Base-by-base conservation (phyloP, 1,284 basidiomycete genomes). In the Ustilago sp. region DNA sequence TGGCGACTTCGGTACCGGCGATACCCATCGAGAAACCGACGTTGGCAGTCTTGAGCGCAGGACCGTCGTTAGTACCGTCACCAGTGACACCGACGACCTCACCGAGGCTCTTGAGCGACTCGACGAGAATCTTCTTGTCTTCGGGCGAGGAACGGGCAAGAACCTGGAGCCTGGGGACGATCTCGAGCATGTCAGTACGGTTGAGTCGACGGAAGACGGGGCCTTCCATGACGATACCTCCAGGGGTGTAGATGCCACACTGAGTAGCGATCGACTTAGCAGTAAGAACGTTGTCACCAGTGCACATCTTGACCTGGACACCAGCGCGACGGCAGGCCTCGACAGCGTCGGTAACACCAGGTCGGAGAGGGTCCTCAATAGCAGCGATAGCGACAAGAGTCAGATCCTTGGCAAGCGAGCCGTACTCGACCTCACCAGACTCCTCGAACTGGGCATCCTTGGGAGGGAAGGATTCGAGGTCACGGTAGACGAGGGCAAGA, bases 281-380 rank as follows among this genome's bases (percentile, higher is more conserved):
- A 31, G 86, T 80, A 52, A 98, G 89, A 56, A 95, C 93, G 80
- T 98, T 99, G 88, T 99, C 96, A 84, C 95, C 96, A 0, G 96
- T 98, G 87, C 94, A 97, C 95, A 99, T 99, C 89, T 98, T 98
- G 88, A 99, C 92, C 35, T 90, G 89, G n/a, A 99, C 95, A 79
- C 95, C 95, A 45, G 97, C 96, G 63, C 89, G 89, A 80, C 91
- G 90, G 86, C 95, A 98, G 74, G 93, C 91, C 57, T 90, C 89
- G 32, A 99, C 96, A 32, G 95, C 94, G 13, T 95, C 90, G 8
- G 90, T 90, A 19, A 99, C 95, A 85, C 95, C 94, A 1, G 91
- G 90, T 47, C 96, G 93, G 6, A 99, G 90, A 39, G 96, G 96
- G 85, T 99, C 97, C 86, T 98, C 95, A 84, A 99, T 97, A 84